Evolutionary conservation across 805 yeast species (phyloP).

Genomic region (Wickerhamomyces chaumierensis): DNA sequence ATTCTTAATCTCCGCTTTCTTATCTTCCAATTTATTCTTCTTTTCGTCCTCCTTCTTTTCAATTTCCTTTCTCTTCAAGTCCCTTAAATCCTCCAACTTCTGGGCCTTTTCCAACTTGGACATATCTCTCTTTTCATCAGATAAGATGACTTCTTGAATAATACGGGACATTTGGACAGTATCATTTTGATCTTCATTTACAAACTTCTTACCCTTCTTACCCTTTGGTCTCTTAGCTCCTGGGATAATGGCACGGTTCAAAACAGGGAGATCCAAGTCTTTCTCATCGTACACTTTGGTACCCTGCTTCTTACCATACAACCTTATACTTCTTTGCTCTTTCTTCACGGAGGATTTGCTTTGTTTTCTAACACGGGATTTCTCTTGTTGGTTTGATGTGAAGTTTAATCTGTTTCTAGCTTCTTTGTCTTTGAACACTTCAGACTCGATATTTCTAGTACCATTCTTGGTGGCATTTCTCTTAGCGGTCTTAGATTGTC

Average conservation of each 20-base stretch:
- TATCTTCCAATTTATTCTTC: slow-evolving; percentile 56
- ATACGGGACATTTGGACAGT: slow-evolving; percentile 51
- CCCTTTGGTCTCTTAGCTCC: slow-evolving; percentile 72
- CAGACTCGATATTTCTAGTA: slow-evolving; percentile 49
- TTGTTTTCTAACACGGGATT: slow-evolving; percentile 38
- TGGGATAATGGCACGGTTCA: slow-evolving; percentile 78
- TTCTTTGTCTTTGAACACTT: slow-evolving; percentile 51
- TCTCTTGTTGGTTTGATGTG: slow-evolving; percentile 32
- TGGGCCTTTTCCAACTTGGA: slow-evolving; percentile 85
- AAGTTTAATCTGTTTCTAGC: slow-evolving; percentile 56
- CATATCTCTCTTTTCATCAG: slow-evolving; percentile 66
- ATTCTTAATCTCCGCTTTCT: slow-evolving; percentile 64
- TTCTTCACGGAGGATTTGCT: slow-evolving; percentile 48
- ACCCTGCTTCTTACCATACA: slow-evolving; percentile 49
- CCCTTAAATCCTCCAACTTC: slow-evolving; percentile 83
- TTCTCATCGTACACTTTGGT: slow-evolving; percentile 53
- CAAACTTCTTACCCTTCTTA: slow-evolving; percentile 77
- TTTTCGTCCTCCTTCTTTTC: slow-evolving; percentile 74
- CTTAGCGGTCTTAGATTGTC: slow-evolving; percentile 50
- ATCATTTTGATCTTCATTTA: slow-evolving; percentile 49
- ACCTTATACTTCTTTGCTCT: slow-evolving; percentile 49
- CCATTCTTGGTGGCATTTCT: slow-evolving; percentile 40
- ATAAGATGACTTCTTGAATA: slow-evolving; percentile 72
- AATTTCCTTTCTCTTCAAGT: slow-evolving; percentile 73
- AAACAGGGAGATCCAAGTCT: slow-evolving; percentile 66